Evolutionary conservation across 257 asterid species (phyloP).

Genomic region (Solanum virginianum): DNA sequence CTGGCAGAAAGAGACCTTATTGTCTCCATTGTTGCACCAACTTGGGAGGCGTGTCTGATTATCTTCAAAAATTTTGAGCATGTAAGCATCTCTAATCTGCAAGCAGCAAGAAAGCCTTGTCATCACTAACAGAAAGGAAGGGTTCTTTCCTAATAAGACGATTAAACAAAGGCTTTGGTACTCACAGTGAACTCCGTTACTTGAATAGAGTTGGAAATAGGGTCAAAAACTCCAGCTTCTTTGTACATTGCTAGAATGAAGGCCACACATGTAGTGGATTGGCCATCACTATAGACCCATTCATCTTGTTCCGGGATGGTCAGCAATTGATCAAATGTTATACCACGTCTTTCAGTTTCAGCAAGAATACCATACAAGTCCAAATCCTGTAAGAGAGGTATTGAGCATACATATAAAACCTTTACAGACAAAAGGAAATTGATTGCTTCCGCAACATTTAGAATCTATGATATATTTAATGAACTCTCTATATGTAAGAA

Average conservation of each 20-base stretch:
- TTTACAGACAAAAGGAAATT: neutral
- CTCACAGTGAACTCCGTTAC: slow-evolving; percentile 96
- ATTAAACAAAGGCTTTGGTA: neutral
- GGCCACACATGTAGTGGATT: slow-evolving; percentile 95
- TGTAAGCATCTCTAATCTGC: slow-evolving; percentile 92
- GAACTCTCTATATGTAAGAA: neutral
- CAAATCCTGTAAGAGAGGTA: slow-evolving; percentile 41
- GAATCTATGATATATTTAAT: neutral
- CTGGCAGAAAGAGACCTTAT: slow-evolving; percentile 79
- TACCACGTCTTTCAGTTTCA: slow-evolving; percentile 85
- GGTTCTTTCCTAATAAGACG: neutral
- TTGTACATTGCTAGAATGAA: slow-evolving; percentile 91
- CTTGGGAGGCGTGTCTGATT: slow-evolving; percentile 64
- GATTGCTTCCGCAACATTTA: neutral
- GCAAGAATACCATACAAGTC: slow-evolving; percentile 73
- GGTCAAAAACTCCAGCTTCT: slow-evolving; percentile 87
- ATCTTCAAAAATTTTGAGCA: slow-evolving; percentile 75
- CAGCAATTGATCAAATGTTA: slow-evolving; percentile 77
- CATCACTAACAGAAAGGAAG: neutral
- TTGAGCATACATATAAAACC: neutral
- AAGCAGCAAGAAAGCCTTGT: neutral
- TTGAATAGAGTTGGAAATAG: slow-evolving; percentile 68
- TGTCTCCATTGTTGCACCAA: slow-evolving; percentile 67
- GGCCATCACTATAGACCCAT: slow-evolving; percentile 97
- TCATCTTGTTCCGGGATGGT: slow-evolving; percentile 97